phyloP scores from a whole-genome alignment of 1,284 basidiomycete genomes.

The Moniliella sp. region DNA sequence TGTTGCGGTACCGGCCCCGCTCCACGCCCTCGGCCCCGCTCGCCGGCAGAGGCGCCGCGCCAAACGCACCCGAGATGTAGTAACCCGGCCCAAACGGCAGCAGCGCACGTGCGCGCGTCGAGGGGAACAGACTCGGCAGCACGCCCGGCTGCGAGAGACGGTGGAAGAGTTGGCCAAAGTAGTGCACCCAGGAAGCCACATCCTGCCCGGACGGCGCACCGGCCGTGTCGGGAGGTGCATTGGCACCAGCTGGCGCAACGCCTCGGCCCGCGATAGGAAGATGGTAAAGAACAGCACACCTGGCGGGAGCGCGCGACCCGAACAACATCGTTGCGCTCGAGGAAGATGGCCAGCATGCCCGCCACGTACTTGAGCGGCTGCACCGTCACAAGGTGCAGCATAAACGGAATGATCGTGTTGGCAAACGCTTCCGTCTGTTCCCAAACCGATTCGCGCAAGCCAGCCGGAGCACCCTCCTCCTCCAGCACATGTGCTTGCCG shows the following conservation, averaged over 20 bases:
- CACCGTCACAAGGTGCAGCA: constrained; percentile 60
- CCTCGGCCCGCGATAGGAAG: constrained; percentile 72
- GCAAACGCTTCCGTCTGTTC: constrained; percentile 71
- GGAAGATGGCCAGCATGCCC: constrained; percentile 56
- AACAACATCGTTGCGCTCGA: constrained; percentile 59
- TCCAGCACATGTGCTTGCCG: constrained; percentile 6
- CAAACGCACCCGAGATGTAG: background rate
- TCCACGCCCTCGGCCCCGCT: background rate
- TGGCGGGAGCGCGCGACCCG: constrained; percentile 54
- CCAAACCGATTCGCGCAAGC: constrained; percentile 48
- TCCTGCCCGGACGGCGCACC: no score
- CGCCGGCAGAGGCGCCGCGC: background rate
- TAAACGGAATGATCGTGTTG: constrained; percentile 60
- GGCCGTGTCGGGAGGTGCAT: no score
- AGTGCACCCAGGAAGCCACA: no score
- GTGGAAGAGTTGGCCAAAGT: constrained; percentile 65
- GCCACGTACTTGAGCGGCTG: constrained; percentile 60
- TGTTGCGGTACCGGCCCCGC: no score
- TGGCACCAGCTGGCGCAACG: constrained; percentile 47
- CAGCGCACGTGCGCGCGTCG: constrained; percentile 61
- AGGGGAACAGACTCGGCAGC: constrained; percentile 65
- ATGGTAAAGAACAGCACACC: constrained; percentile 77
- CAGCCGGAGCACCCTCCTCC: constrained; percentile 4
- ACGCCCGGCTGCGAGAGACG: constrained; percentile 46
- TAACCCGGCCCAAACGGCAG: background rate